These are phyloP conservation scores for Microcos paniculata DNA, from an alignment of 345 rosid species.

Conservation along the genomic window DNA sequence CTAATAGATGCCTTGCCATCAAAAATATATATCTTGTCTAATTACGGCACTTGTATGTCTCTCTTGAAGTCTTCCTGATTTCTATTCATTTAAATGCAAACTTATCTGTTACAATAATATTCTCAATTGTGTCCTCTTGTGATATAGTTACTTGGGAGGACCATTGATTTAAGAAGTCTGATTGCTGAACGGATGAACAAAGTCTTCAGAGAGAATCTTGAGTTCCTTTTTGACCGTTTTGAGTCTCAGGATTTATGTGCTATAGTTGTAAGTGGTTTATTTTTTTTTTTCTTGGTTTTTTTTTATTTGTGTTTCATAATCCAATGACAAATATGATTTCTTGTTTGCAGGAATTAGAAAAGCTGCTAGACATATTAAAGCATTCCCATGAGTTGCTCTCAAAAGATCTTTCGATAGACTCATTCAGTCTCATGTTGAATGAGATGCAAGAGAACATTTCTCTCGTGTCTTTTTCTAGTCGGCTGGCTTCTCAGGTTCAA, in stretches of 20 bases:
- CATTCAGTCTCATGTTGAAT: constrained; percentile 79
- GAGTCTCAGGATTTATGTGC: constrained; percentile 98
- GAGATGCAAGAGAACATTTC: constrained; percentile 98
- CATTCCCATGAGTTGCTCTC: constrained; percentile 82
- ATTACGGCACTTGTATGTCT: neutral
- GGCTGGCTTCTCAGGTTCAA: constrained; percentile 95
- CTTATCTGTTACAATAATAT: neutral
- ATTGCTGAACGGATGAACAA: constrained; percentile 88
- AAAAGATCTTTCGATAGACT: constrained; percentile 74
- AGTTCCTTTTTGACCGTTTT: constrained; percentile 92
- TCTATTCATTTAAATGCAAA: neutral
- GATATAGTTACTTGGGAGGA: constrained; percentile 89
- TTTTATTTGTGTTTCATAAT: constrained; percentile 5
- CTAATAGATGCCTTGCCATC: constrained; percentile 1
- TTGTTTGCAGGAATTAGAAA: constrained; percentile 82
- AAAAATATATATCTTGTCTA: neutral
- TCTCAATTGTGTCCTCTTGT: constrained; percentile 21
- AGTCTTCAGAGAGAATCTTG: constrained; percentile 92
- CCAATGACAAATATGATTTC: constrained; percentile 14
- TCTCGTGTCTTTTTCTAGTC: constrained; percentile 92
- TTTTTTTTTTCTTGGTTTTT: constrained; percentile 9
- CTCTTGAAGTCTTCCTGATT: no score
- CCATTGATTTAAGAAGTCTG: constrained; percentile 83
- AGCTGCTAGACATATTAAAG: constrained; percentile 71
- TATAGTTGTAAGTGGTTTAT: constrained; percentile 56